A percentile compares a stretch with the other conserved stretches of the same genome.
Conservation (phyloP, 305 asterid species). For the Rubia balearica region DNA sequence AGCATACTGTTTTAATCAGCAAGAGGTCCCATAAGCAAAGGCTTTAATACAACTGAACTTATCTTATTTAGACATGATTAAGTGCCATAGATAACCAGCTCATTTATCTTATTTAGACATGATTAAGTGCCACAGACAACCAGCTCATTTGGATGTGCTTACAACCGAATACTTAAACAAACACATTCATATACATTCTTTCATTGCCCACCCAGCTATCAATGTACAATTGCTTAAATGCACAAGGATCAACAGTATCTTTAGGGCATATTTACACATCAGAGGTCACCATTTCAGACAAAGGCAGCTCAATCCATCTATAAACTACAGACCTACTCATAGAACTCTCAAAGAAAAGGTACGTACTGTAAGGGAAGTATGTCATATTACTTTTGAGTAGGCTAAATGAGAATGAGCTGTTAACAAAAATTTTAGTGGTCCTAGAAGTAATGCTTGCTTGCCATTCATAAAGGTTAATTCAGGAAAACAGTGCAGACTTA, state of each 20-base stretch:
- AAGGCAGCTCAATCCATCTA: background rate
- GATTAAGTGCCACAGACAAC: too few species aligned
- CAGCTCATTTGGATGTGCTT: background rate
- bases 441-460: background rate
- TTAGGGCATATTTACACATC: background rate
- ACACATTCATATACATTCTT: background rate
- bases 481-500: background rate
- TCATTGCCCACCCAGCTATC: background rate
- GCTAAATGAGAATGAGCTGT: background rate
- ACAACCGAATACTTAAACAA: too few species aligned
- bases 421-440: background rate
- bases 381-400: background rate
- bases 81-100: background rate
- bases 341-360: background rate
- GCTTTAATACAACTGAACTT: background rate
- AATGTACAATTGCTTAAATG: background rate
- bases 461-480: background rate
- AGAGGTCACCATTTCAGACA: background rate
- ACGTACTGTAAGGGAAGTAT: background rate
- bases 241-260: background rate
- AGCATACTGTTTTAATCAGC: background rate
- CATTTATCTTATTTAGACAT: too few species aligned
- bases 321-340: background rate
- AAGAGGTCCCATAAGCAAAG: background rate
- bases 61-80: background rate